Evolutionary conservation across 371 early-diverging fungal species (phyloP).

Genomic region (Rhizomucor pusillus): DNA sequence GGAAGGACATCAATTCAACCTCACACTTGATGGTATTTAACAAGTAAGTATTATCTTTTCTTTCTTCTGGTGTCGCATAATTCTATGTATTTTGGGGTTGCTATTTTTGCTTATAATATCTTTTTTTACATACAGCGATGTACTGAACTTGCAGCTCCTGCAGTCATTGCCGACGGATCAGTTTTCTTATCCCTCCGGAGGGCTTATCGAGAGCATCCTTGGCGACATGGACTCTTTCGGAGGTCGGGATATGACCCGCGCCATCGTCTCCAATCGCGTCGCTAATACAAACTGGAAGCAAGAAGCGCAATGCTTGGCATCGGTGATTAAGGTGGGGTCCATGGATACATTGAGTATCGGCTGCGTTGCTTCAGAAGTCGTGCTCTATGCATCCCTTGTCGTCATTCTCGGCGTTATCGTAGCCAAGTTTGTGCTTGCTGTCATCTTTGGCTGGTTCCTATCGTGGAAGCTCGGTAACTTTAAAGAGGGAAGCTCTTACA

Average conservation of each 20-base stretch:
- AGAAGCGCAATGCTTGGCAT: conserved; percentile 59
- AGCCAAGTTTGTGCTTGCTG: conserved; percentile 72
- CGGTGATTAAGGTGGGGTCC: conserved; percentile 65
- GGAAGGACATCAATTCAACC: conserved; percentile 55
- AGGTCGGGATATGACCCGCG: conserved; percentile 37
- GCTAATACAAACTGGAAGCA: conserved; percentile 7
- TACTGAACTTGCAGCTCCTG: conserved; percentile 35
- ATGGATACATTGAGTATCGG: conserved; percentile 70
- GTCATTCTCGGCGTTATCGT: conserved; percentile 62
- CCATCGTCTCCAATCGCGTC: conserved; percentile 22
- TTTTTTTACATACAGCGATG: conserved; percentile 20
- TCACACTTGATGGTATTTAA: conserved; percentile 66
- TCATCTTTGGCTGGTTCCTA: conserved; percentile 75
- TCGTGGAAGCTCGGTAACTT: conserved; percentile 60
- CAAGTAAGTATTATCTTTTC: conserved; percentile 48
- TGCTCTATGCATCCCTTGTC: conserved; percentile 59
- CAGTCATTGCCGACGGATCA: conserved; percentile 28
- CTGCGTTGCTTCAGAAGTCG: conserved; percentile 67
- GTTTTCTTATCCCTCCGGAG: conserved; percentile 21
- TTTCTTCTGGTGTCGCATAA: neutral
- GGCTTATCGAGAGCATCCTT: conserved; percentile 28
- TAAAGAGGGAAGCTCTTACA: conserved; percentile 42
- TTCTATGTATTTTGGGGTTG: neutral
- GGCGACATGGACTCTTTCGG: conserved; percentile 13
- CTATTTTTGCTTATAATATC: neutral